Evolutionary conservation across 2,329 filamentous ascomycete genomes (phyloP).

Genomic region (Fusarium praegraminearum): DNA sequence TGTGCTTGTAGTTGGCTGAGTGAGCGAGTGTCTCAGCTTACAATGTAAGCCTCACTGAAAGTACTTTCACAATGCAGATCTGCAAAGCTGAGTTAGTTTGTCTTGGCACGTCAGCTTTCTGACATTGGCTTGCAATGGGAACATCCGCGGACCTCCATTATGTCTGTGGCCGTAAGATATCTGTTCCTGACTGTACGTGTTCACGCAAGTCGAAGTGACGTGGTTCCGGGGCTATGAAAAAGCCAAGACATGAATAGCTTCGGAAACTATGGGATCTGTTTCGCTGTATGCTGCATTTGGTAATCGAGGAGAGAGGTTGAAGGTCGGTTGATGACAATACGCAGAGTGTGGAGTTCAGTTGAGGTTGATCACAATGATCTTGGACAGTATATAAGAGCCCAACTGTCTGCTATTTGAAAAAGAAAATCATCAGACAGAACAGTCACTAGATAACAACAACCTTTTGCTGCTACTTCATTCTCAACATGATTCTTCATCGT

Average conservation of each 20-base stretch:
- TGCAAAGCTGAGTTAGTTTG: not conserved
- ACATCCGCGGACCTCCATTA: conserved; percentile 5
- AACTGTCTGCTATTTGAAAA: not conserved
- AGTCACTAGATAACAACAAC: not conserved
- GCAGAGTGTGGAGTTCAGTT: not conserved
- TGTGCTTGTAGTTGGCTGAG: not conserved
- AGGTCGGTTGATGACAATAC: not conserved
- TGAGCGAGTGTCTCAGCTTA: not conserved
- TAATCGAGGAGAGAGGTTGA: not conserved
- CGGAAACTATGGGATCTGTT: not conserved
- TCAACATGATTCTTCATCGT: not conserved
- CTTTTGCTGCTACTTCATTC: too few relatives aligned
- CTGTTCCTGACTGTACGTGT: not conserved
- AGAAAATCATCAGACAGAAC: not conserved
- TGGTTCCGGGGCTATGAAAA: conserved; percentile 8
- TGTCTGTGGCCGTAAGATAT: not conserved
- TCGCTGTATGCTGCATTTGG: not conserved
- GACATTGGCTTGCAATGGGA: not conserved
- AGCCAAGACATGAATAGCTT: not conserved
- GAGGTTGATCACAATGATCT: rapidly evolving
- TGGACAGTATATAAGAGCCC: not conserved
- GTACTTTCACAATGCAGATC: not conserved
- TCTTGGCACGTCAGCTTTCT: conserved; percentile 13
- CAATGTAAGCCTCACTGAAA: not conserved
- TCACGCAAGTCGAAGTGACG: not conserved